Conservation (phyloP, 2,329 filamentous ascomycete species). For the Hyphodiscus sp. region DNA sequence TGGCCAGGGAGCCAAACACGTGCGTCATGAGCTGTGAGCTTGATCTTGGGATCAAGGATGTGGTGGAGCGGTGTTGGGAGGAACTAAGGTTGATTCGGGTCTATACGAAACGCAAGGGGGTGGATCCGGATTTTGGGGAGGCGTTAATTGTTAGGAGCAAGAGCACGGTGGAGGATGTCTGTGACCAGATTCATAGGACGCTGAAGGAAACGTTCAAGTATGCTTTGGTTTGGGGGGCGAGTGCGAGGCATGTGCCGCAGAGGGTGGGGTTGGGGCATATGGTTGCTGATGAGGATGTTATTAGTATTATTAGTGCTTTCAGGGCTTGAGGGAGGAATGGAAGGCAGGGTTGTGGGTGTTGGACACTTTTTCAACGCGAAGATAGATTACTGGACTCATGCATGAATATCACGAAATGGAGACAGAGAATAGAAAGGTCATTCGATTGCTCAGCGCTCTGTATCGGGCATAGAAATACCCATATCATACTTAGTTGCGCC, state of each 20-base stretch:
- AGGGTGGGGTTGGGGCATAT: conserved; percentile 79
- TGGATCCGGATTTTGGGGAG: conserved; percentile 83
- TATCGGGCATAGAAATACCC: not conserved
- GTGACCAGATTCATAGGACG: conserved; percentile 86
- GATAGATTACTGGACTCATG: not conserved
- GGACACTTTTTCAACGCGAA: not conserved
- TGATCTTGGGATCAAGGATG: conserved; percentile 86
- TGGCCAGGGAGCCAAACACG: conserved; percentile 89
- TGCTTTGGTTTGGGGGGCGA: conserved; percentile 94
- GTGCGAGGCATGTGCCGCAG: conserved; percentile 90
- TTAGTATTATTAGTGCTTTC: conserved; percentile 61
- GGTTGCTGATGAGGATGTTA: conserved; percentile 65
- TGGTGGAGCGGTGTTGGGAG: conserved; percentile 91
- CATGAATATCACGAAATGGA: not conserved
- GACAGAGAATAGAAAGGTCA: conserved; percentile 3
- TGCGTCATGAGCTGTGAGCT: conserved; percentile 97
- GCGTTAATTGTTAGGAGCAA: conserved; percentile 87
- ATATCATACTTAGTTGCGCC: too few relatives aligned
- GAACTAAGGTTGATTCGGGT: conserved; percentile 84
- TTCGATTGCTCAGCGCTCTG: conserved; percentile 4
- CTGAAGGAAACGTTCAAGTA: conserved; percentile 99
- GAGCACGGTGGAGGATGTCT: conserved; percentile 92
- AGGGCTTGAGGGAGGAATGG: conserved; percentile 41
- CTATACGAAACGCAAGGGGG: conserved; percentile 94
- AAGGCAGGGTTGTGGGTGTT: not conserved